phyloP scores from a whole-genome alignment of 495 filamentous ascomycete species.

The Neurospora sublineolata region DNA sequence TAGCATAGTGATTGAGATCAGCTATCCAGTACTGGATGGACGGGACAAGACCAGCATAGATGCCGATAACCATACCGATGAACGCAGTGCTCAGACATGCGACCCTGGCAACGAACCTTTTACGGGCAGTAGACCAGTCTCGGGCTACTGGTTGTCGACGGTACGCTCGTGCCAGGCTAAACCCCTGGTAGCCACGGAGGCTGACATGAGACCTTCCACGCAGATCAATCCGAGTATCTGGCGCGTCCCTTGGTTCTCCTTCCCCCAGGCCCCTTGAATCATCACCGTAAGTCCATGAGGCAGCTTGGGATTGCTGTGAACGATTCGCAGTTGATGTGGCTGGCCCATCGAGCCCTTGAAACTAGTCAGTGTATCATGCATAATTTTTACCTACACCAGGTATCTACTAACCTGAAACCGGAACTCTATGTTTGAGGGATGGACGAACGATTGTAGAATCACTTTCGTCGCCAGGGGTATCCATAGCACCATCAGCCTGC shows the following conservation, averaged over 20 bases:
- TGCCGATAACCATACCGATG: slow-evolving; percentile 56
- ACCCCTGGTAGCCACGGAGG: slow-evolving; percentile 33
- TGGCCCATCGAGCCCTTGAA: neutral
- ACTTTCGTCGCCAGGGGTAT: neutral
- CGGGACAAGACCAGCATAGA: slow-evolving; percentile 66
- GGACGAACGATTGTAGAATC: neutral
- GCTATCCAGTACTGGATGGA: slow-evolving; percentile 61
- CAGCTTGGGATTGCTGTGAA: neutral
- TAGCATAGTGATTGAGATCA: slow-evolving; percentile 51
- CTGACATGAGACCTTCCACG: slow-evolving; percentile 30
- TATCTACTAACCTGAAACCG: neutral
- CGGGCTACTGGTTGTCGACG: slow-evolving; percentile 45
- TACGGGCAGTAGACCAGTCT: slow-evolving; percentile 52
- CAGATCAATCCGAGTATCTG: slow-evolving; percentile 19
- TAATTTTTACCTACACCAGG: neutral
- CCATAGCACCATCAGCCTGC: slow-evolving; percentile 5
- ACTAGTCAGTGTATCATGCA: neutral
- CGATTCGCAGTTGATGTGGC: neutral
- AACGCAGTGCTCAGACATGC: slow-evolving; percentile 60
- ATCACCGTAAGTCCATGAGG: neutral
- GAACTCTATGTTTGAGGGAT: neutral
- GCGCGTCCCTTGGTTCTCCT: neutral
- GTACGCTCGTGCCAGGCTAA: slow-evolving; percentile 43
- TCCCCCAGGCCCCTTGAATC: neutral
- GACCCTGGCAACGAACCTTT: slow-evolving; percentile 53